phyloP scores from a whole-genome alignment of 2,329 filamentous ascomycete species.

The Alternaria solani region DNA sequence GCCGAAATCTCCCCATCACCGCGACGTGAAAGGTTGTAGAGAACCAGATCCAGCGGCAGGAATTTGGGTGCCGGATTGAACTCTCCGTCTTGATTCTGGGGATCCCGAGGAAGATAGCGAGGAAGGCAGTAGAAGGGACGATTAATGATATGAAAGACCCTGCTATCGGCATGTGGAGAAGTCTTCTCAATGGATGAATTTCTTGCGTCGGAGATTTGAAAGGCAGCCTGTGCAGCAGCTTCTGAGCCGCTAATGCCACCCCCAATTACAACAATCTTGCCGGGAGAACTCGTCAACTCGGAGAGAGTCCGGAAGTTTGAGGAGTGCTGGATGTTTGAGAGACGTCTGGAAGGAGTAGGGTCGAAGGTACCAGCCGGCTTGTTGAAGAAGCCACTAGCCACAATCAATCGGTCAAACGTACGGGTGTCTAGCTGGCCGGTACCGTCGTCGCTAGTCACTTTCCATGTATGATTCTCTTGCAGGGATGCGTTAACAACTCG shows the following conservation, averaged over 20 bases:
- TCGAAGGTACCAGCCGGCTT: slow-evolving; percentile 36
- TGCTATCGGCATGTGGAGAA: slow-evolving; percentile 52
- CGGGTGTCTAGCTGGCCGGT: slow-evolving; percentile 20
- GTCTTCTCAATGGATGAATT: slow-evolving; percentile 58
- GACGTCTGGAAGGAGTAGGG: slow-evolving; percentile 6
- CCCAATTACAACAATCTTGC: slow-evolving; percentile 76
- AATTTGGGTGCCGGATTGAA: slow-evolving; percentile 64
- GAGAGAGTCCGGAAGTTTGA: slow-evolving; percentile 38
- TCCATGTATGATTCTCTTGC: slow-evolving; percentile 30
- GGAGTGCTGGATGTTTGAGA: slow-evolving; percentile 37
- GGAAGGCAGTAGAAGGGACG: slow-evolving; percentile 78
- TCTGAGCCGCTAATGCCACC: slow-evolving; percentile 86
- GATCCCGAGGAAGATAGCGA: slow-evolving; percentile 52
- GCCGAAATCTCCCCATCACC: slow-evolving; percentile 66
- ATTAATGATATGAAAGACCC: slow-evolving; percentile 73
- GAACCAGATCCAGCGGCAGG: slow-evolving; percentile 74
- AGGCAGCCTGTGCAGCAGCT: slow-evolving; percentile 74
- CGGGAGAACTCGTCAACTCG: slow-evolving; percentile 36
- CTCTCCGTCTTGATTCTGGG: slow-evolving; percentile 28
- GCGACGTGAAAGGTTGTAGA: slow-evolving; percentile 73
- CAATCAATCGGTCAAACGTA: slow-evolving; percentile 73
- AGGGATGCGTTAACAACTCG: slow-evolving; percentile 43
- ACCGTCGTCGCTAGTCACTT: slow-evolving; percentile 21
- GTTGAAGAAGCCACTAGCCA: slow-evolving; percentile 79
- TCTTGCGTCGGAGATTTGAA: slow-evolving; percentile 71